Base-by-base conservation (phyloP, 1,284 basidiomycete species). In the Apiotrichum veenhuisii region DNA sequence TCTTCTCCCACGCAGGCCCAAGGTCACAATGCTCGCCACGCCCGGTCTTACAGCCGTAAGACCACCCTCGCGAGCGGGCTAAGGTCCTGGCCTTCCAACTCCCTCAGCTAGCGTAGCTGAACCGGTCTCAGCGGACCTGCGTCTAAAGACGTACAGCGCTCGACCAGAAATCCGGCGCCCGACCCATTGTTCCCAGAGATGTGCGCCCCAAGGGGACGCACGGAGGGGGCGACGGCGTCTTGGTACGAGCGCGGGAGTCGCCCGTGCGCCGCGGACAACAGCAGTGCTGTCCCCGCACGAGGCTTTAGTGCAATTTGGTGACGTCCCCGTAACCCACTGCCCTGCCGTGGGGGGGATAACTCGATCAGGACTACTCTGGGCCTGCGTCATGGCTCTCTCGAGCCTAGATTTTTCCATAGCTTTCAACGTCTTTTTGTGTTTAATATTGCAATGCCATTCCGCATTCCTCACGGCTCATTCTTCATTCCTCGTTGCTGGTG, bases 321-420 rank as follows among this genome's bases (percentile, higher is more conserved):
- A 75, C 76, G 72, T 74, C 66, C 60, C 64, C n/a, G n/a, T n/a
- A n/a, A n/a, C n/a, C n/a, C 56, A 7, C n/a, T 44, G 33, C 41
- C 3, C 40, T 12, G 17, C 4, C 20, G 33, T 2, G 20, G 22
- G 50, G 64, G 64, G 62, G 73, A 74, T 72, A 77, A 77, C 76
- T 77, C 76, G 74, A 77, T 77, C 76, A 77, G 76, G 76, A 77
- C 76, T 77, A 76, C 75, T 77, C 76, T 77, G 75, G 72, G 73
- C 63, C 74, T 77, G 75, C 71, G 57, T 30, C 26, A 49, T 72
- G 71, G 69, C 67, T 73, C 63, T 59, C 58, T 49, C 12, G 63
- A 61, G 75, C 75, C 74, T 77, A 77, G 75, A 77, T 77, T 72
- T 73, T 66, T 70, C 43, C 55, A 18, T 38, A 37, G 34, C 36